Evolutionary conservation across 805 yeast species (phyloP), one percentile per base, ranked within the genome.

Genomic region (Zygosaccharomyces bisporus): DNA sequence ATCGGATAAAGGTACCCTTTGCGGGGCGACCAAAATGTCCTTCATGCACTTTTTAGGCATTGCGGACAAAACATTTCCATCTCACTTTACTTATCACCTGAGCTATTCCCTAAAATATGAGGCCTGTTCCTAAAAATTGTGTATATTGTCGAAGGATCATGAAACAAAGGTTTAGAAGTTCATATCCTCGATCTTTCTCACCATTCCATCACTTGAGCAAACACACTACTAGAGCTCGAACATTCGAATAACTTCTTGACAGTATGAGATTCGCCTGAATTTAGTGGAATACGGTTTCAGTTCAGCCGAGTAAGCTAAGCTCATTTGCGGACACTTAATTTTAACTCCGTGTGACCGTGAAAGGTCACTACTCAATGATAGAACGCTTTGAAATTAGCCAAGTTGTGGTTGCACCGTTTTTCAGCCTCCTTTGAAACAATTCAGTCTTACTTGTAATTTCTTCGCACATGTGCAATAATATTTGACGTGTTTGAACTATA

Each of bases 391-490:
- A 29, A 33, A 20, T n/a, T 35, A 21, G 34, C 14, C 38, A 7
- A 47, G 17, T 18, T 43, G 25, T 24, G 44, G 45, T n/a, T 47
- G 49, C 13, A 38, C 19, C 20, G 27, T 35, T 23, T n/a, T 45
- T 35, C 34, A 46, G 34, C 12, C 39, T 33, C 12, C 21, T 39
- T 24, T 30, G 31, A 36, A 47, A 50, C 2, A 50, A 41, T 12
- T n/a, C n/a, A 47, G 44, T 50, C 53, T n/a, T 23, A 39, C 19
- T 31, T 42, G 34, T 47, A 49, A 16, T 45, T 44, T 31, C 50
- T 31, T 16, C 34, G 36, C 40, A 49, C 37, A 32, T 49, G 50
- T 20, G 39, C 38, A 35, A 46, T 44, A 41, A 49, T 49, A 32
- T 46, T 44, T 25, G 50, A 46, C 9, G 49, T 29, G 25, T 46